Evolutionary conservation across 2,329 filamentous ascomycete genomes (phyloP), one percentile per base, ranked within the genome.

Genomic region (Alternaria atra): DNA sequence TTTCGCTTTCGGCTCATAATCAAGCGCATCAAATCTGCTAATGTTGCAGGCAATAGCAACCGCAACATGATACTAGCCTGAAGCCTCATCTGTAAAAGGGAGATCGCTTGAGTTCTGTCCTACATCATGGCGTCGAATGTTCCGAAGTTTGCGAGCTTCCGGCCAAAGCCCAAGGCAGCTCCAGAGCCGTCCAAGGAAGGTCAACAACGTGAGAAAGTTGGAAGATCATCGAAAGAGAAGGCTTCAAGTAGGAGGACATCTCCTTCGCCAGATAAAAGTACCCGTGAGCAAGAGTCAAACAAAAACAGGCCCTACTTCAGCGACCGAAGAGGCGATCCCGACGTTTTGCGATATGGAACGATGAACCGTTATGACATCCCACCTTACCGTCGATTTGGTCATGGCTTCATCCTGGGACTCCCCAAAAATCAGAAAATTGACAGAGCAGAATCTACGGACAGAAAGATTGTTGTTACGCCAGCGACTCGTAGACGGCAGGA

Each of bases 71-170:
- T 46, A 10, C 15, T 20, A 9, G 44, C 6, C 34, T 55, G 39
- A 23, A 29, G n/a, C 32, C 15, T 30, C 39, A 32, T 20, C 17
- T 5, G 32, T 12, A 13, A 39, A 20, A 39, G 17, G 25, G 35
- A 9, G 15, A 51, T 23, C 32, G 34, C 23, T 29, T 23, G 32
- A 27, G 23, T 25, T 15, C 17, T 17, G 13, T 30, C 25, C 39
- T 37, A 6, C 25, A 6, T 44, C 29, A 78, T 76, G 73, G 64
- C 63, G 50, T 61, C 73, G 6, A 68, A 70, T 40, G 82, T 91
- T 23, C 91, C 91, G 9, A 92, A 89, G 69, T 94, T 94, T 73
- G 83, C 87, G 20, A 94, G 91, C 64, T 94, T 94, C 81, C 89
- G 86, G 67, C 86, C 85, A 61, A 85, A 84, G 60, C 66, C 72